These are phyloP conservation scores for Boletus pseudo-olivaceus DNA, from an alignment of 768 basidiomycete species.

Conservation along the genomic window DNA sequence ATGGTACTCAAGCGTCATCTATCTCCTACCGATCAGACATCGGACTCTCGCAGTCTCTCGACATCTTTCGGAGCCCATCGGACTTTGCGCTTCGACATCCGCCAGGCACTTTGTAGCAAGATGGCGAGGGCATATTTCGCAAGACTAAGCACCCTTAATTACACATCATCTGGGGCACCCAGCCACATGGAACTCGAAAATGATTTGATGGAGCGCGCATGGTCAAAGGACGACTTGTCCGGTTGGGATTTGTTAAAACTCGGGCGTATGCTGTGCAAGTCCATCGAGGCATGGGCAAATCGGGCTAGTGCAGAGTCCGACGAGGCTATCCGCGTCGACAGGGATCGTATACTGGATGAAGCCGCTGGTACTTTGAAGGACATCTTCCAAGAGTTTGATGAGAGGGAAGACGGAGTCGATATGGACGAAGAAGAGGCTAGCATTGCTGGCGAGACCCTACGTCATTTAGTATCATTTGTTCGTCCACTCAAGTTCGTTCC, in stretches of 20 bases:
- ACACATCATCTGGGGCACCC: slow-evolving; percentile 59
- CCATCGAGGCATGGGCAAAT: slow-evolving; percentile 59
- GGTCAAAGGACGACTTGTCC: slow-evolving; percentile 63
- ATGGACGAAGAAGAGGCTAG: slow-evolving; percentile 68
- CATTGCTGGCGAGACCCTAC: slow-evolving; percentile 60
- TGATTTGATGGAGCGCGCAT: slow-evolving; percentile 68
- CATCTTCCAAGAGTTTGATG: slow-evolving; percentile 68
- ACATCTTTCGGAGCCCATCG: slow-evolving; percentile 59
- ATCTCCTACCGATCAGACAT: slow-evolving; percentile 32
- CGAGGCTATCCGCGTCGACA: slow-evolving; percentile 31
- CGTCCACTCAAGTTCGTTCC: slow-evolving; percentile 50
- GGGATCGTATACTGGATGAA: slow-evolving; percentile 64
- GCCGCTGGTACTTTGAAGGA: slow-evolving; percentile 68
- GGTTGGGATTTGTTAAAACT: slow-evolving; percentile 66
- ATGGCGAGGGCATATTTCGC: slow-evolving; percentile 67
- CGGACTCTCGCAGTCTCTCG: slow-evolving; percentile 27
- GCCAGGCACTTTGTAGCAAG: slow-evolving; percentile 55
- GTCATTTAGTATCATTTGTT: slow-evolving; percentile 56
- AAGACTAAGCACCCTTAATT: slow-evolving; percentile 47
- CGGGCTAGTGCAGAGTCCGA: slow-evolving; percentile 27
- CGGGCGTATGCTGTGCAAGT: slow-evolving; percentile 50
- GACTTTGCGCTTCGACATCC: slow-evolving; percentile 59
- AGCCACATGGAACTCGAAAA: slow-evolving; percentile 56
- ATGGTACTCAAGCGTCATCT: slow-evolving; percentile 57
- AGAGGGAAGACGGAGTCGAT: slow-evolving; percentile 50